These are phyloP conservation scores for Vaccinium vitisidaea DNA, from an alignment of 148 eudicot species.

Conservation along the genomic window DNA sequence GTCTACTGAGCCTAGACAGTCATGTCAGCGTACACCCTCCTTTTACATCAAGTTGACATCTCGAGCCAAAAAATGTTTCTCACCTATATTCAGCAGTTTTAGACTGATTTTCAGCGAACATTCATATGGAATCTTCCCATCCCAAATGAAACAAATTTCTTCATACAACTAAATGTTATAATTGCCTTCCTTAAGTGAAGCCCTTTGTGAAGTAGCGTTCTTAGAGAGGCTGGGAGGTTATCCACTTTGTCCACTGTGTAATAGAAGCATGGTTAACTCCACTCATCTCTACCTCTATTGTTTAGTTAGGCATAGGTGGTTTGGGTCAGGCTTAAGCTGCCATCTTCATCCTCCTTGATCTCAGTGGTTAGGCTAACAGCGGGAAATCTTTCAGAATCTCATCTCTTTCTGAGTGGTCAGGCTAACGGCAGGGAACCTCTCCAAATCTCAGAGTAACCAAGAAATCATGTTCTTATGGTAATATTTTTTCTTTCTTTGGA, in stretches of 20 bases:
- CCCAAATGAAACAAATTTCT: neutral
- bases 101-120: neutral
- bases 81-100: neutral
- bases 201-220: neutral
- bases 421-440: neutral
- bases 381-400: neutral
- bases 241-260: neutral
- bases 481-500: neutral
- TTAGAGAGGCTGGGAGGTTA: neutral
- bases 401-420: neutral
- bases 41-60: neutral
- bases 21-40: neutral
- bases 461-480: neutral
- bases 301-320: neutral
- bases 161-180: neutral
- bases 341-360: neutral
- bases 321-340: neutral
- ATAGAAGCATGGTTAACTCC: neutral
- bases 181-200: neutral
- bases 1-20: neutral
- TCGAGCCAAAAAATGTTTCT: neutral
- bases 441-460: neutral
- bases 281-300: neutral
- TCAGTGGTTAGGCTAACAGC: neutral
- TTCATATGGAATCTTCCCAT: neutral